Percentiles rank a stretch among this genome's conserved stretches.
These are phyloP conservation scores for Suillus tomentosus DNA, from an alignment of 768 basidiomycete genomes.

Conservation along the genomic window DNA sequence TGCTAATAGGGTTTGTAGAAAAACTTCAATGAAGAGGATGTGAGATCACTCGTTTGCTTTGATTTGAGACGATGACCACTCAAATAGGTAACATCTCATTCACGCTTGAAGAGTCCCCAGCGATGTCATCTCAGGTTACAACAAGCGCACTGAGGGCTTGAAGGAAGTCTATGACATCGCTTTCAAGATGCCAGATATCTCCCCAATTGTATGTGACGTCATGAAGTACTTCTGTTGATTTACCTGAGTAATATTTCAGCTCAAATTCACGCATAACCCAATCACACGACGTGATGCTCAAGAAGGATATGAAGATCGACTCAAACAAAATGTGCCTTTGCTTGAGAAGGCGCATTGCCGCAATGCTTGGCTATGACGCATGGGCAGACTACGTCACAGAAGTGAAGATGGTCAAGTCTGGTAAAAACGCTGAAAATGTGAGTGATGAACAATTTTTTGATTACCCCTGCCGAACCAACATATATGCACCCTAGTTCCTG, in stretches of 20 bases:
- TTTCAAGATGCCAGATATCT: conserved; percentile 82
- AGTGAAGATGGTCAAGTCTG: conserved; percentile 82
- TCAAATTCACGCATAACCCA: conserved; percentile 77
- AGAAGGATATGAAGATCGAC: conserved; percentile 68
- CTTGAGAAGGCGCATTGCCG: conserved; percentile 68
- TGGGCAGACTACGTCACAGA: conserved; percentile 89
- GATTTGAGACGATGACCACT: conserved; percentile 3
- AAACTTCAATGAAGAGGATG: conserved; percentile 91
- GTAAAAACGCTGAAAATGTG: conserved; percentile 59
- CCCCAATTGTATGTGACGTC: conserved; percentile 59
- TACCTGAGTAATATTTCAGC: conserved; percentile 40
- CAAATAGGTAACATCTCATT: conserved; percentile 53
- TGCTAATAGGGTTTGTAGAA: conserved; percentile 44
- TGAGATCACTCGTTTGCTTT: conserved; percentile 28
- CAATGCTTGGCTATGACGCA: conserved; percentile 68
- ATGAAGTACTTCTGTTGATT: background rate
- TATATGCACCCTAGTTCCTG: conserved; percentile 59
- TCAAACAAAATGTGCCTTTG: conserved; percentile 69
- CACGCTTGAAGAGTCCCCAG: conserved; percentile 70
- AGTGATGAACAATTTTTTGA: conserved; percentile 15
- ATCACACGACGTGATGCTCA: conserved; percentile 66
- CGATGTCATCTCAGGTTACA: conserved; percentile 80
- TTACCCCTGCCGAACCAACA: background rate
- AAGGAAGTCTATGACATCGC: conserved; percentile 71
- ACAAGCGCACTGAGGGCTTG: conserved; percentile 59